Percentiles rank a stretch among this genome's conserved stretches.
These are phyloP conservation scores for Saccharomycopsis sp. DNA, from an alignment of 805 yeast species.

Conservation along the genomic window DNA sequence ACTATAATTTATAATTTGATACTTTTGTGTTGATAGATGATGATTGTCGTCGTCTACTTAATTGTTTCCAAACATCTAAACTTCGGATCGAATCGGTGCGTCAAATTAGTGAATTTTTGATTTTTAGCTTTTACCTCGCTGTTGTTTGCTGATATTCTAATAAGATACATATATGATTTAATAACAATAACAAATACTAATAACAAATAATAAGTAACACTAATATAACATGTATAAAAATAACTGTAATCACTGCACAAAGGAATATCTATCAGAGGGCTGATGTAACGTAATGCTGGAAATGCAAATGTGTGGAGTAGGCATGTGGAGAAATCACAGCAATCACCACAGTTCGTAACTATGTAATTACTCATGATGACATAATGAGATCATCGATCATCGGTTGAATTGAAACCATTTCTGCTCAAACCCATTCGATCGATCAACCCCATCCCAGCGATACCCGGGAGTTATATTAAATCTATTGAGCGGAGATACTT, in stretches of 20 bases:
- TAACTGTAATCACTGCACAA: too few relatives aligned
- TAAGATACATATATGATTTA: background rate
- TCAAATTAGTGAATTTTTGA: background rate
- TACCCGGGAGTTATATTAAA: conserved; percentile 72
- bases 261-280: background rate
- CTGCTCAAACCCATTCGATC: conserved; percentile 82
- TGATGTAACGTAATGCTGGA: background rate
- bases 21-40: background rate
- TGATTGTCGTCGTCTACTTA: background rate
- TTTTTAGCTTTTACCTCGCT: background rate
- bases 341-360: background rate
- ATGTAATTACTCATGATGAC: too few relatives aligned
- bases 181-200: too few relatives aligned
- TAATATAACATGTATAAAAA: too few relatives aligned
- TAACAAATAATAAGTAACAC: too few relatives aligned
- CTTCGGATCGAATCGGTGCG: background rate
- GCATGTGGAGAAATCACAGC: background rate
- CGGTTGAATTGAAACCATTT: conserved; percentile 38
- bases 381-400: too few relatives aligned
- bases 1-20: too few relatives aligned
- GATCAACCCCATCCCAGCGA: conserved; percentile 88
- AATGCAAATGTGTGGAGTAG: background rate
- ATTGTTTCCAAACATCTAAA: background rate
- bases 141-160: background rate
- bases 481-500: conserved; percentile 55